A percentile compares a stretch with the other conserved stretches of the same genome.
phyloP scores from a whole-genome alignment of 352 stramenopile species.

The Phytophthora aleatoria region DNA sequence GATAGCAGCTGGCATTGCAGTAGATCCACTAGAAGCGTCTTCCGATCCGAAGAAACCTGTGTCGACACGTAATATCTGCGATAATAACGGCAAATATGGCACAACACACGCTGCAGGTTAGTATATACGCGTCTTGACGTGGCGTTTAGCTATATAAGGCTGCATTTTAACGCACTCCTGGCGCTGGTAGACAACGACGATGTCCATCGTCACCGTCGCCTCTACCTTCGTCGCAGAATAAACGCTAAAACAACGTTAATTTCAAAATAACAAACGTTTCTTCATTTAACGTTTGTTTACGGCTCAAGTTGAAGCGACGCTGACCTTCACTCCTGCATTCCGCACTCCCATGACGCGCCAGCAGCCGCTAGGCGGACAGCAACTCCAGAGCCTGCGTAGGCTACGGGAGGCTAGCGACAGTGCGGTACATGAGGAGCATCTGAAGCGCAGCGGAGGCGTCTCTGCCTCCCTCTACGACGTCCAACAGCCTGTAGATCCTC shows the following conservation, averaged over 20 bases:
- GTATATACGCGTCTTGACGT: neutral
- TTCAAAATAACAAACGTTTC: constrained; percentile 4
- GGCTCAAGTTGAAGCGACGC: constrained; percentile 25
- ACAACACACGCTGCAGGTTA: constrained; percentile 1
- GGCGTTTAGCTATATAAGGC: neutral
- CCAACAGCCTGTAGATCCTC: neutral
- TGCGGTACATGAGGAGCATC: constrained; percentile 42
- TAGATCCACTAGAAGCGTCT: constrained; percentile 51
- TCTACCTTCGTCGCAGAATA: constrained; percentile 14
- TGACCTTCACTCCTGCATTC: constrained; percentile 28
- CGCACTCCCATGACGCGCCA: constrained; percentile 23
- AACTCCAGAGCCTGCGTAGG: constrained; percentile 49
- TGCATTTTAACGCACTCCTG: constrained; percentile 55
- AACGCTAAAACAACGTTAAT: constrained; percentile 5
- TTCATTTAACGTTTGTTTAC: constrained; percentile 10
- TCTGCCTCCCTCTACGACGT: neutral
- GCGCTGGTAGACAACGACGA: constrained; percentile 59
- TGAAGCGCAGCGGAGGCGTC: constrained; percentile 11
- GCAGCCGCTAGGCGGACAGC: constrained; percentile 51
- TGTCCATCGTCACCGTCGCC: constrained; percentile 26
- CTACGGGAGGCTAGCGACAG: constrained; percentile 45
- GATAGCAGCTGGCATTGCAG: constrained; percentile 77
- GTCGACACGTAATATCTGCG: constrained; percentile 51
- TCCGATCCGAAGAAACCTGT: constrained; percentile 23
- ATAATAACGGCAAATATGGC: neutral